Evolutionary conservation across 148 eudicot species (phyloP), one percentile per base, ranked within the genome.

Genomic region (Spergularia marina): DNA sequence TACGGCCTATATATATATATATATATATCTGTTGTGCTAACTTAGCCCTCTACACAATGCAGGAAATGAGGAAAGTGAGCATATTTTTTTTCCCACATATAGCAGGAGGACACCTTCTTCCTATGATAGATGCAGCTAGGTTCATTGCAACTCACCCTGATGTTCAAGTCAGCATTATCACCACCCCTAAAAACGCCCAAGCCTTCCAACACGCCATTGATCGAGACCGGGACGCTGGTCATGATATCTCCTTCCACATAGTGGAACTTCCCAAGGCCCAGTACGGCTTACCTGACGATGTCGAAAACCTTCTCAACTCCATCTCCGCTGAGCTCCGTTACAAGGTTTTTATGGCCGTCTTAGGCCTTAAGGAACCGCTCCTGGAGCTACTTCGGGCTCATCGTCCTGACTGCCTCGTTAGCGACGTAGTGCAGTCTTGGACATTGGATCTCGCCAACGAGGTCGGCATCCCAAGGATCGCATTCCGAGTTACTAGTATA

Each of bases 221-320:
- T 40, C 3, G 4, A 0, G 72, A 69, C 54, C 59, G 72, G 4
- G 21, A 23, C 11, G 11, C 44, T 4, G 72, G 72, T 53, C 72
- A 23, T 52, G 59, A 69, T 53, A 69, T 69, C 39, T 12, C 21
- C 41, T 69, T 69, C 20, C 59, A 69, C 0, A 69, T 69, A 5
- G 59, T 69, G 10, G 52, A 53, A 1, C 10, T 69, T 52, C 72
- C 59, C 41, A 15, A 10, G 52, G 23, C 58, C 14, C 20, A 69
- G 25, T 58, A 52, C 12, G 72, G 72, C 40, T 23, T 53, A 52
- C 57, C 56, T 0, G 59, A 69, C 11, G 55, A 67, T 30, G 20
- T 17, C 30, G 25, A 44, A 4, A 58, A 6, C 20, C 36, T 65
- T 15, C 13, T 65, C 18, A 65, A 11, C 51, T 36, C 70, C 12